Percentiles rank a stretch among this genome's conserved stretches.
phyloP scores from a whole-genome alignment of 805 yeast species.

The Tetrapisispora phaffii region DNA sequence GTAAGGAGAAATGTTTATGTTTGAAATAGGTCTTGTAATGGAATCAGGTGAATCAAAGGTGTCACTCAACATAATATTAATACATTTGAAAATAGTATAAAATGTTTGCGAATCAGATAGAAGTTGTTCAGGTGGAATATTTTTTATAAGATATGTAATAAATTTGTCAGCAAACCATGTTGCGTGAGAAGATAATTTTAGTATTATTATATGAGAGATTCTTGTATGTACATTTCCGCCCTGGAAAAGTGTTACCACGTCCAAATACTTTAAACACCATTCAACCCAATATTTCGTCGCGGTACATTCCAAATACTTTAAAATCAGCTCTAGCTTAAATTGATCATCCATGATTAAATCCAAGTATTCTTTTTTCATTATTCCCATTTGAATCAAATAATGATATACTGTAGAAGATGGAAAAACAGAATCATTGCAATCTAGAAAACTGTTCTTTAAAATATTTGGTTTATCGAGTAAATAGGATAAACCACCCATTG shows the following conservation, averaged over 20 bases:
- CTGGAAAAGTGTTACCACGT: conserved; percentile 7
- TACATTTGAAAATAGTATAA: conserved; percentile 19
- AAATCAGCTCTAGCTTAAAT: conserved; percentile 16
- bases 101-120: conserved; percentile 10
- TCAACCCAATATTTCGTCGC: conserved; percentile 20
- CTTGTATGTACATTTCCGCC: conserved; percentile 8
- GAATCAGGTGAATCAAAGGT: not conserved
- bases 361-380: conserved; percentile 14
- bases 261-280: conserved; percentile 19
- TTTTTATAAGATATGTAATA: conserved; percentile 4
- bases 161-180: conserved; percentile 15
- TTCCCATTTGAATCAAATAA: conserved; percentile 20
- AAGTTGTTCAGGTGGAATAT: not conserved
- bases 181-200: conserved; percentile 15
- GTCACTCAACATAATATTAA: conserved; percentile 12
- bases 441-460: conserved; percentile 8
- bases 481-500: conserved; percentile 21
- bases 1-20: not conserved
- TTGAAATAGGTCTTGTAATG: not conserved
- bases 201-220: conserved; percentile 17
- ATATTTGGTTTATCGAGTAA: conserved; percentile 7
- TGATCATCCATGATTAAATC: conserved; percentile 6
- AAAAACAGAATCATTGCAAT: conserved; percentile 4
- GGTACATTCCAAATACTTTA: conserved; percentile 15
- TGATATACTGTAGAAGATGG: not conserved